These are phyloP conservation scores for Ascomycota sp. DNA, from an alignment of 2,329 filamentous ascomycete species.

Conservation along the genomic window DNA sequence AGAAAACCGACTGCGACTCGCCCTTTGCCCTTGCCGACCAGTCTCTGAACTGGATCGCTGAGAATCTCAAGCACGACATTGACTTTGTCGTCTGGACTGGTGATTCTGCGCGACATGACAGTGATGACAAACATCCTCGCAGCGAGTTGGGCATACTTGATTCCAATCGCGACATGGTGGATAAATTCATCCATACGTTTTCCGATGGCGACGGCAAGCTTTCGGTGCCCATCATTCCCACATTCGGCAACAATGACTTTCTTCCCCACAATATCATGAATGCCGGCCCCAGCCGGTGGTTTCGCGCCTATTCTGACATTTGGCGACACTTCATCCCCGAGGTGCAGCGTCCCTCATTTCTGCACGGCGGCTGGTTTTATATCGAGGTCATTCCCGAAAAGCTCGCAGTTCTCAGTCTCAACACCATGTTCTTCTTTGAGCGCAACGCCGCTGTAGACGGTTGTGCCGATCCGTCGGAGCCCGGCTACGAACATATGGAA, in stretches of 20 bases:
- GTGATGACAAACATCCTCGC: slow-evolving; percentile 62
- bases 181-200: slow-evolving; percentile 61
- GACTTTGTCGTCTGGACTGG: slow-evolving; percentile 92
- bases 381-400: slow-evolving; percentile 75
- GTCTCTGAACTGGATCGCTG: slow-evolving; percentile 74
- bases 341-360: slow-evolving; percentile 75
- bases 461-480: slow-evolving; percentile 57
- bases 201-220: slow-evolving; percentile 35
- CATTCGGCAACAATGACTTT: slow-evolving; percentile 92
- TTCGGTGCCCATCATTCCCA: slow-evolving; percentile 66
- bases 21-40: slow-evolving; percentile 64
- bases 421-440: slow-evolving; percentile 90
- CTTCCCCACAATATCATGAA: slow-evolving; percentile 88
- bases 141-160: slow-evolving; percentile 54
- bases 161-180: slow-evolving; percentile 55
- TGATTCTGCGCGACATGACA: slow-evolving; percentile 77
- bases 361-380: slow-evolving; percentile 85
- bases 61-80: slow-evolving; percentile 55
- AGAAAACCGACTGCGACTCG: slow-evolving; percentile 75
- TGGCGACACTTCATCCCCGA: slow-evolving; percentile 84
- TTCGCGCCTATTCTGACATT: slow-evolving; percentile 53
- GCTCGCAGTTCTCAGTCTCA: slow-evolving; percentile 80
- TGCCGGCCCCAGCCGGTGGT: slow-evolving; percentile 72
- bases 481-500: slow-evolving; percentile 86
- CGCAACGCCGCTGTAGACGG: slow-evolving; percentile 89